phyloP scores from a whole-genome alignment of 169 alveolate genomes.

The Babesia bovis region DNA sequence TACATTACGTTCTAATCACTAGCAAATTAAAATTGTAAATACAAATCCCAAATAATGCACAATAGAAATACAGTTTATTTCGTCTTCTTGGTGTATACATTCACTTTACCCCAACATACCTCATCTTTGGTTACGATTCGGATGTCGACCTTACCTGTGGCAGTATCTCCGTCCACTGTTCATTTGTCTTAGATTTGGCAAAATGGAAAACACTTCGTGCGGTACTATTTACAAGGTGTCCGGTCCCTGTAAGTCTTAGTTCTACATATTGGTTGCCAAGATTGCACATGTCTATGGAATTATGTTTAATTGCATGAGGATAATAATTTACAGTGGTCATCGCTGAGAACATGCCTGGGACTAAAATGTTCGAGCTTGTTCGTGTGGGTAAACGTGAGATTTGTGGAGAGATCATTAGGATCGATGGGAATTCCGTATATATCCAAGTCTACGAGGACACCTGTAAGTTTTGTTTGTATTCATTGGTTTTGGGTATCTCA shows the following conservation, averaged over 20 bases:
- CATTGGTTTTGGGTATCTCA: no score
- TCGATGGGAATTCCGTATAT: conserved; percentile 97
- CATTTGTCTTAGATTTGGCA: not conserved
- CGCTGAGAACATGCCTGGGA: conserved; percentile 98
- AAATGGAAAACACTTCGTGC: conserved; percentile 25
- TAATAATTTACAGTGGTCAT: conserved; percentile 87
- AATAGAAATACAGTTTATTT: no score
- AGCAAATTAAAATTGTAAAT: no score
- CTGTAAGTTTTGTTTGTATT: conserved; percentile 63
- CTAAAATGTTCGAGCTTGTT: conserved; percentile 97
- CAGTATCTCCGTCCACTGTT: no score
- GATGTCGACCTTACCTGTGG: no score
- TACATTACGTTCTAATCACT: no score
- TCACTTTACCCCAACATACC: not conserved
- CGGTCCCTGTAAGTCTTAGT: conserved; percentile 84
- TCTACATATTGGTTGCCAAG: not conserved
- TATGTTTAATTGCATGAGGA: not conserved
- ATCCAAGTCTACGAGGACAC: conserved; percentile 98
- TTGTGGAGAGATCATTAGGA: conserved; percentile 97
- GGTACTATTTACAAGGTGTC: conserved; percentile 93
- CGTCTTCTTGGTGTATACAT: not conserved
- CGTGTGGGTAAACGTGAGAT: conserved; percentile 94
- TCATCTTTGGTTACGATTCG: not conserved
- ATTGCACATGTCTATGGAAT: conserved; percentile 1
- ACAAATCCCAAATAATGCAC: no score